A percentile compares a stretch with the other conserved stretches of the same genome.
Conservation (phyloP, 345 rosid genomes). For the Heritiera littoralis region DNA sequence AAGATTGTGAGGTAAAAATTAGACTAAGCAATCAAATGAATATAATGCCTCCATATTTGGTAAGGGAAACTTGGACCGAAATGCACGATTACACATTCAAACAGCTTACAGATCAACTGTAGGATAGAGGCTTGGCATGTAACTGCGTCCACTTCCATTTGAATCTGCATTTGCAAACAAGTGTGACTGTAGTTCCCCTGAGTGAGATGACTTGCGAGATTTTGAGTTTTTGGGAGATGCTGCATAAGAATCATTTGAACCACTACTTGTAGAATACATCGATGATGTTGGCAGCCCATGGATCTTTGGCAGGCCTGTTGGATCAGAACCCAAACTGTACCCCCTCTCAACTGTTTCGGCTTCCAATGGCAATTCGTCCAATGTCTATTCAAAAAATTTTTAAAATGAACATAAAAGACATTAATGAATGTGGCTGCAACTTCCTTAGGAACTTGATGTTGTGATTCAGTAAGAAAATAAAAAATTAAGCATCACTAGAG, state of each 20-base stretch:
- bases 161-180: slow-evolving; percentile 55
- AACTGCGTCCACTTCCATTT: slow-evolving; percentile 54
- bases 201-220: slow-evolving; percentile 65
- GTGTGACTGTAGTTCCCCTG: slow-evolving; percentile 69
- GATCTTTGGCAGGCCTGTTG: slow-evolving; percentile 78
- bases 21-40: slow-evolving; percentile 27
- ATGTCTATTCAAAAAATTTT: slow-evolving; percentile 47
- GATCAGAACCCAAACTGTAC: slow-evolving; percentile 58
- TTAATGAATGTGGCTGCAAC: neutral
- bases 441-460: neutral
- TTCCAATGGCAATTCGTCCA: slow-evolving; percentile 94
- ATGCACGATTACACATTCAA: slow-evolving; percentile 11
- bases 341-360: slow-evolving; percentile 90
- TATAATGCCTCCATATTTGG: slow-evolving; percentile 8
- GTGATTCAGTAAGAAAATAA: neutral
- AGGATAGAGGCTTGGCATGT: slow-evolving; percentile 55
- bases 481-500: neutral
- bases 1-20: slow-evolving; percentile 8
- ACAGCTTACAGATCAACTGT: slow-evolving; percentile 36
- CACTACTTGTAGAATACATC: slow-evolving; percentile 48
- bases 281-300: slow-evolving; percentile 72
- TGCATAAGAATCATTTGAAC: slow-evolving; percentile 50
- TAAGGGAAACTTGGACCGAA: neutral
- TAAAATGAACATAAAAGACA: neutral
- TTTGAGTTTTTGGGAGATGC: slow-evolving; percentile 60